Conservation (phyloP, 192 early-diverging fungal species). For the Entomortierella chlamydospora region DNA sequence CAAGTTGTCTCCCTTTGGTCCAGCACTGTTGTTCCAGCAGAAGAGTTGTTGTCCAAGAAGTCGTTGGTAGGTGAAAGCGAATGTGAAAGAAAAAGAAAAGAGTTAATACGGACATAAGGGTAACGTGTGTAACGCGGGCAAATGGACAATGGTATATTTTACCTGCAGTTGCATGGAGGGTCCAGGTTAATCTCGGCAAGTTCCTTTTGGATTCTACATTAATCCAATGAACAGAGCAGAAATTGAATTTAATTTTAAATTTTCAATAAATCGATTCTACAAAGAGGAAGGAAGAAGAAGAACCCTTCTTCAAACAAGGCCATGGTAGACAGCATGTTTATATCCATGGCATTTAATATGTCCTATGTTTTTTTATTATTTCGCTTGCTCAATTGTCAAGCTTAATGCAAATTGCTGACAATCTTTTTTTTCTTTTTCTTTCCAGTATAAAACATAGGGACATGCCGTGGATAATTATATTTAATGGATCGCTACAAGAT, state of each 20-base stretch:
- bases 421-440: too few species aligned
- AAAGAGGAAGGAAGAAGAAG: not conserved
- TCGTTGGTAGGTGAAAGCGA: not conserved
- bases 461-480: not conserved
- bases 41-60: too few species aligned
- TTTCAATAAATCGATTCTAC: not conserved
- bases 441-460: too few species aligned
- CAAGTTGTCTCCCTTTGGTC: constrained; percentile 95
- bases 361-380: too few species aligned
- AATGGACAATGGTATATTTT: not conserved
- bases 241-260: too few species aligned
- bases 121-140: not conserved
- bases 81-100: not conserved
- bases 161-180: constrained; percentile 68
- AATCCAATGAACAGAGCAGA: not conserved
- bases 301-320: too few species aligned
- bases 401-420: too few species aligned
- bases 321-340: too few species aligned
- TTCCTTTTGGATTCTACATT: constrained; percentile 91
- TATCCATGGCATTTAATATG: too few species aligned
- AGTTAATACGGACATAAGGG: not conserved
- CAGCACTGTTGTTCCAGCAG: constrained; percentile 70
- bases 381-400: not conserved
- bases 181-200: constrained; percentile 96
- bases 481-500: not conserved